Conservation (phyloP, 331 rosid genomes). For the Erythrophleum ivorense region DNA sequence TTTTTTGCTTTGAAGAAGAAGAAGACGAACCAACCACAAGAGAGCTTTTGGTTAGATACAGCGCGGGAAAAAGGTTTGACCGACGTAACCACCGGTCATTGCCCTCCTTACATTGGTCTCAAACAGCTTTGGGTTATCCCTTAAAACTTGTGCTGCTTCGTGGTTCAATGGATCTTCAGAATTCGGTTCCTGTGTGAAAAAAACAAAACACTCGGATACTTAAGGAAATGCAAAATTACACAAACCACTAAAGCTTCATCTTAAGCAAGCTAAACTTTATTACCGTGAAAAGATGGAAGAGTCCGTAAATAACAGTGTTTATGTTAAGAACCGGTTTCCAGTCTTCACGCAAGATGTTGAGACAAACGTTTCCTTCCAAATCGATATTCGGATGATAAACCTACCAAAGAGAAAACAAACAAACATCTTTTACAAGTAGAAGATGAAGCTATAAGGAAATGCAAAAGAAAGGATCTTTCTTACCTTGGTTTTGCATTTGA, state of each 20-base stretch:
- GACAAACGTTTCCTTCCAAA: no score
- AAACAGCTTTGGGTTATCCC: slow-evolving; percentile 80
- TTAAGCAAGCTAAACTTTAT: no score
- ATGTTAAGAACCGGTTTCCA: slow-evolving; percentile 96
- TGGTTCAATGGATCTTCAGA: slow-evolving; percentile 95
- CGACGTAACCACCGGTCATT: slow-evolving; percentile 92
- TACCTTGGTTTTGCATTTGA: slow-evolving; percentile 97
- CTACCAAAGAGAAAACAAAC: no score
- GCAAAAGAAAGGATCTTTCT: slow-evolving; percentile 25
- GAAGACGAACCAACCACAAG: no score
- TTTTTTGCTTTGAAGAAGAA: no score
- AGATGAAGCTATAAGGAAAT: no score
- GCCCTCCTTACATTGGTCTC: slow-evolving; percentile 92
- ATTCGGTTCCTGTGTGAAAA: slow-evolving; percentile 98
- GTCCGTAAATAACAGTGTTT: slow-evolving; percentile 82
- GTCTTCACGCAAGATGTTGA: slow-evolving; percentile 88
- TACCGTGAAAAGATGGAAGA: slow-evolving; percentile 94
- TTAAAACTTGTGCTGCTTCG: slow-evolving; percentile 88
- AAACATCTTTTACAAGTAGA: no score
- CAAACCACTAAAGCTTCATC: neutral
- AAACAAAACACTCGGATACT: slow-evolving; percentile 25
- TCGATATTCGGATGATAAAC: no score
- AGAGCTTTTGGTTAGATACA: slow-evolving; percentile 76
- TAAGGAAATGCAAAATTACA: neutral
- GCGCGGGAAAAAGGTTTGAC: slow-evolving; percentile 77